Evolutionary conservation across 108 stramenopile species (phyloP), one percentile per base, ranked within the genome.

Genomic region (Chaetoceros tenuissimus): DNA sequence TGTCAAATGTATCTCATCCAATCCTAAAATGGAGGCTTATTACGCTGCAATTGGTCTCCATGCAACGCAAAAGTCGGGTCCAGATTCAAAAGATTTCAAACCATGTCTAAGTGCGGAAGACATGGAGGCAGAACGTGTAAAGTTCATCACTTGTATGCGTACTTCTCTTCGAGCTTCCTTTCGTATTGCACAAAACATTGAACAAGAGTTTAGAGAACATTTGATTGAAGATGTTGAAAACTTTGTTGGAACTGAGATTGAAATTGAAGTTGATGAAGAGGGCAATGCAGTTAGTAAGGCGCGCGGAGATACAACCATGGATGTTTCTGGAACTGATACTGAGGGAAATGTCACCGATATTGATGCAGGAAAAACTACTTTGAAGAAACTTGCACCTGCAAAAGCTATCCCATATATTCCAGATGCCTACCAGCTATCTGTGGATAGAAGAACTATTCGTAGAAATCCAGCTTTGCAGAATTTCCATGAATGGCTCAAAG

Each of bases 11-110:
- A 53, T 68, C n/a, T 28, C 46, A 30, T 69, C 72, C 30, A 92
- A 88, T 51, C 79, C 71, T 64, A 76, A 72, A 51, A 74, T 92
- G 64, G 90, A 92, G 53, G 84, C 86, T 7, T 92, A 82, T 60
- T 92, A 88, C 66, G 80, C 81, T 26, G 72, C 66, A 10, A 69
- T 83, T 28, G 90, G 86, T 0, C 47, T 92, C 25, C 83, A 86
- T 49, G 29, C 76, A 58, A 21, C 54, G 67, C 25, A 24, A 28
- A 60, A 47, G 25, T 59, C 24, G 45, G 50, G 10, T 66, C 53
- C 3, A 47, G 46, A 22, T 34, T 26, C 18, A 24, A 44, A 27
- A 22, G 13, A 49, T 20, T 82, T 85, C 52, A 61, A 70, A 24
- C 44, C 65, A 16, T 90, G 85, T 45, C 21, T 25, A 22, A 74